Evolutionary conservation across 352 stramenopile species (phyloP).

Genomic region (Pythium dissimile): DNA sequence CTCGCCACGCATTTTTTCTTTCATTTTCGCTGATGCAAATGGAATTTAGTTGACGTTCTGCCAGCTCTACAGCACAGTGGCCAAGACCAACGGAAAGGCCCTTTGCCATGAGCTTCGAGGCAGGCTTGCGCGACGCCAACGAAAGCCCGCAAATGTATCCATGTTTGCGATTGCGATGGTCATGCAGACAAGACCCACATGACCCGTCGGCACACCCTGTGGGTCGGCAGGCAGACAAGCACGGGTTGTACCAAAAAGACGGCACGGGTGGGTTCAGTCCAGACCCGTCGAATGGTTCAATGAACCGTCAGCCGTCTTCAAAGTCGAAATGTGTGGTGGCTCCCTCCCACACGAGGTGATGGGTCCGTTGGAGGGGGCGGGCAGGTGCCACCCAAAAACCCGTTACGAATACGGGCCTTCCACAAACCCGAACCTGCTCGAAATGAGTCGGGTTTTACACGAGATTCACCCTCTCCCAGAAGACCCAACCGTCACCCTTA

Average conservation of each 20-base stretch:
- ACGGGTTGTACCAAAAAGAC: conserved; percentile 22
- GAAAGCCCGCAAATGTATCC: conserved; percentile 9
- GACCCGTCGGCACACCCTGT: conserved; percentile 16
- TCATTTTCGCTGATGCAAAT: too few species aligned
- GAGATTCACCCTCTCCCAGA: conserved; percentile 9
- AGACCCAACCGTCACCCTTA: conserved; percentile 1
- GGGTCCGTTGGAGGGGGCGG: conserved; percentile 7
- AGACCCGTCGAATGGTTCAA: conserved; percentile 15
- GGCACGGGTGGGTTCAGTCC: conserved; percentile 20
- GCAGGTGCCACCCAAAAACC: conserved; percentile 23
- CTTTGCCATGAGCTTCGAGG: not conserved
- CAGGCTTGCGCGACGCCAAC: not conserved
- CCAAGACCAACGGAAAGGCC: too few species aligned
- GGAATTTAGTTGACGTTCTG: too few species aligned
- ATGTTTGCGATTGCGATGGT: not conserved
- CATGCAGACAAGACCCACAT: conserved; percentile 9
- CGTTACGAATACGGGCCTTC: not conserved
- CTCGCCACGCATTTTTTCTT: too few species aligned
- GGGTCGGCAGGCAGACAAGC: conserved; percentile 8
- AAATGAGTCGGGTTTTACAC: conserved; percentile 8
- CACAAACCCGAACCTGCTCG: conserved; percentile 8
- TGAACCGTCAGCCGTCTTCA: not conserved
- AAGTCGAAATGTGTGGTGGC: conserved; percentile 17
- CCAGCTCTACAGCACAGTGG: too few species aligned
- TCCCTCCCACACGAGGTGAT: conserved; percentile 12